Evolutionary conservation across 2,329 filamentous ascomycete species (phyloP), one percentile per base, ranked within the genome.

Genomic region (Sarocladium kiliense): DNA sequence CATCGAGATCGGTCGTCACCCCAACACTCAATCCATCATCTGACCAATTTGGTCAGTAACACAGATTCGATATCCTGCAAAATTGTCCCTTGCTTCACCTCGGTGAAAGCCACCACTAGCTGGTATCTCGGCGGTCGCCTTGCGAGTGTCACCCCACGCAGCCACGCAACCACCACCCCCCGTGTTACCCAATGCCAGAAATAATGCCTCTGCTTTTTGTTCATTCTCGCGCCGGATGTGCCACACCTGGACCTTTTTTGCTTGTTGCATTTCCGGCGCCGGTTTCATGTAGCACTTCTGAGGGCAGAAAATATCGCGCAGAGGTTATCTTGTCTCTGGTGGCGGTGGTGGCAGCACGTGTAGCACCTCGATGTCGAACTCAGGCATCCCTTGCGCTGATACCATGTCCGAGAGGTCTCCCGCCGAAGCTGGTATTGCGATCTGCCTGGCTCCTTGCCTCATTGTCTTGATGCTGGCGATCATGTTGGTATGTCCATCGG

Each of bases 71-170:
- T n/a, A n/a, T n/a, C n/a, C n/a, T n/a, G n/a, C 19, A 23, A 18
- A 4, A 18, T 7, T 18, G 14, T 21, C 39, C 39, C 18, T 18
- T 21, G 9, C 39, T 44, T 44, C 18, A 44, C 25, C 44, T 27
- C 23, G 44, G 44, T 47, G 44, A 18, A 14, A 16, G 36, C 39
- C 12, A 23, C 10, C 12, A 9, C 16, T 12, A 7, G 30, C 30
- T 32, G 6, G 7, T 32, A 12, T 12, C 12, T 32, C 30, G 5
- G 18, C 36, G 6, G 7, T n/a, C 36, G 7, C 36, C 12, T n/a
- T 5, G n/a, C 36, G 7, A n/a, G 44, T 47, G 25, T 47, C 21
- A 47, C 44, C 44, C 44, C 44, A 47, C 44, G 44, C 44, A 27
- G 44, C 25, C 44, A 47, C 44, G 12, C 44, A 18, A n/a, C 44